A percentile compares a stretch with the other conserved stretches of the same genome.
phyloP scores from a whole-genome alignment of 768 basidiomycete genomes.

The Naganishia vishniacii region DNA sequence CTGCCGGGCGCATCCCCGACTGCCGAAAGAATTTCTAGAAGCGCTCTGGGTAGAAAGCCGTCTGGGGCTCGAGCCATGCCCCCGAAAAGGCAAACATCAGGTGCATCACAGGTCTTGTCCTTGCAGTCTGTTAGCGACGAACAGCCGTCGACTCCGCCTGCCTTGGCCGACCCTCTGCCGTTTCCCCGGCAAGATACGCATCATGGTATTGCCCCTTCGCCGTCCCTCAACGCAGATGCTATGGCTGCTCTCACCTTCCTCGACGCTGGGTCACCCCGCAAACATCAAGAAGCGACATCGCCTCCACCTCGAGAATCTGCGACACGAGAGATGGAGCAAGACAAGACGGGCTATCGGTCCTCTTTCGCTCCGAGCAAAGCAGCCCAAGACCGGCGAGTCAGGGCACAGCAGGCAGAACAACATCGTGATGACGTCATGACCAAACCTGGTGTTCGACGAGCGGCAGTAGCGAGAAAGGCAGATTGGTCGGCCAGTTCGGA shows the following conservation, averaged over 20 bases:
- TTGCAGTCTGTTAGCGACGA: slow-evolving; percentile 14
- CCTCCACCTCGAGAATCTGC: slow-evolving; percentile 27
- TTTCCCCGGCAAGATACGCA: not conserved
- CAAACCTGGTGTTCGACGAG: slow-evolving; percentile 52
- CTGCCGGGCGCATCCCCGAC: not conserved
- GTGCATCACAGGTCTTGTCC: slow-evolving; percentile 3
- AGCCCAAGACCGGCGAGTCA: slow-evolving; percentile 77
- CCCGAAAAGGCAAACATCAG: slow-evolving; percentile 27
- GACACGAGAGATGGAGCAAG: slow-evolving; percentile 25
- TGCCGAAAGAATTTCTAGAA: slow-evolving; percentile 8
- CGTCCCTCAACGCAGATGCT: slow-evolving; percentile 55
- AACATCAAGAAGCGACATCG: slow-evolving; percentile 38
- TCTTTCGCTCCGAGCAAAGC: slow-evolving; percentile 82
- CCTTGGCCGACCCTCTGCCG: not conserved
- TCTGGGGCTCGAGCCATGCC: slow-evolving; percentile 46
- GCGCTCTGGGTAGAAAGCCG: slow-evolving; percentile 42
- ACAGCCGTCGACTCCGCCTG: not conserved
- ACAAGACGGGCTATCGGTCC: slow-evolving; percentile 59
- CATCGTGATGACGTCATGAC: slow-evolving; percentile 72
- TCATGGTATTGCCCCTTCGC: slow-evolving; percentile 16
- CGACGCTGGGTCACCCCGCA: slow-evolving; percentile 41
- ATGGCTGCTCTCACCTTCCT: slow-evolving; percentile 74
- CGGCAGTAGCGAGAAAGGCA: slow-evolving; percentile 27
- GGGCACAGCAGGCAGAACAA: slow-evolving; percentile 73
- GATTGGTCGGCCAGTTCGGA: slow-evolving; percentile 63